A percentile compares a stretch with the other conserved stretches of the same genome.
phyloP scores from a whole-genome alignment of 73 alveolate genomes.

The Paramecium sexaurelia region DNA sequence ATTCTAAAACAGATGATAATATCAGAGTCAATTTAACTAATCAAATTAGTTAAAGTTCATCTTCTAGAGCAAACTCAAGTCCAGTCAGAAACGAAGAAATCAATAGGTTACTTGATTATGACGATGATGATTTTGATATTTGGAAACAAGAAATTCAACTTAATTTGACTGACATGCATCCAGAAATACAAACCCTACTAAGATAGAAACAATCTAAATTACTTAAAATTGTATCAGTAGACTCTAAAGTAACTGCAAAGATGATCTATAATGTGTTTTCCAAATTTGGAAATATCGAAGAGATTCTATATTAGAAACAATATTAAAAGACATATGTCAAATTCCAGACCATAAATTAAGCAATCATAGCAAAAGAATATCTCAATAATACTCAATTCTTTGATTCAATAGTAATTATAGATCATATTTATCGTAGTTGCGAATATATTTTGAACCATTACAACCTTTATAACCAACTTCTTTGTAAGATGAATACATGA shows the following conservation, averaged over 20 bases:
- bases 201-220: not conserved
- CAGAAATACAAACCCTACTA: constrained; percentile 12
- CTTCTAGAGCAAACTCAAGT: constrained; percentile 19
- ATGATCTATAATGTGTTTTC: constrained; percentile 29
- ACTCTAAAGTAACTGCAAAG: not conserved
- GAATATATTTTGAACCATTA: not conserved
- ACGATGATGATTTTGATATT: constrained; percentile 22
- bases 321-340: not conserved
- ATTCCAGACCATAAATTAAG: not conserved
- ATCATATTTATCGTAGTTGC: not conserved
- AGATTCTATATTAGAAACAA: not conserved
- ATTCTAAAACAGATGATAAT: constrained; percentile 5
- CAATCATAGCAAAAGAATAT: constrained; percentile 46
- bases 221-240: not conserved
- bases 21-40: constrained; percentile 25
- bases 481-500: constrained; percentile 35
- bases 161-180: constrained; percentile 6
- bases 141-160: constrained; percentile 1
- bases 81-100: constrained; percentile 25
- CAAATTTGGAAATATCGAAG: constrained; percentile 1
- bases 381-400: constrained; percentile 35
- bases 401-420: not conserved
- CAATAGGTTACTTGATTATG: constrained; percentile 27
- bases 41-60: not conserved
- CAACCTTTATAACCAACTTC: not conserved